phyloP scores from a whole-genome alignment of 306 rosid genomes.

The Cucumis sativus region Cucumber_9930_V3 NC_026657.2:11292001-11292500 shows the following conservation, averaged over 20 bases:
- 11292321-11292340: constrained; percentile 21
- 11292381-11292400: neutral
- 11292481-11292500: neutral
- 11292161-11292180: constrained; percentile 7
- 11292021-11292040: constrained; percentile 17
- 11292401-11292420: neutral
- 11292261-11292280: constrained; percentile 26
- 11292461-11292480: neutral
- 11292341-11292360: constrained; percentile 33
- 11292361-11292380: constrained; percentile 16
- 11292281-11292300: constrained; percentile 17
- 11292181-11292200: constrained; percentile 26
- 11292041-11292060: constrained; percentile 28
- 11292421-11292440: neutral
- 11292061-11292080: constrained; percentile 32
- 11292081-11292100: constrained; percentile 8
- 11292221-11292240: neutral
- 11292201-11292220: neutral
- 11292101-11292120: constrained; percentile 6
- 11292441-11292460: neutral
- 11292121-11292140: neutral
- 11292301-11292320: constrained; percentile 28
- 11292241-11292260: neutral
- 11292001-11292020: constrained; percentile 24
- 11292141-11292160: constrained; percentile 30